Evolutionary conservation across 192 early-diverging fungal species (phyloP), one percentile per base, ranked within the genome.

Genomic region (Entomortierella chlamydospora): DNA sequence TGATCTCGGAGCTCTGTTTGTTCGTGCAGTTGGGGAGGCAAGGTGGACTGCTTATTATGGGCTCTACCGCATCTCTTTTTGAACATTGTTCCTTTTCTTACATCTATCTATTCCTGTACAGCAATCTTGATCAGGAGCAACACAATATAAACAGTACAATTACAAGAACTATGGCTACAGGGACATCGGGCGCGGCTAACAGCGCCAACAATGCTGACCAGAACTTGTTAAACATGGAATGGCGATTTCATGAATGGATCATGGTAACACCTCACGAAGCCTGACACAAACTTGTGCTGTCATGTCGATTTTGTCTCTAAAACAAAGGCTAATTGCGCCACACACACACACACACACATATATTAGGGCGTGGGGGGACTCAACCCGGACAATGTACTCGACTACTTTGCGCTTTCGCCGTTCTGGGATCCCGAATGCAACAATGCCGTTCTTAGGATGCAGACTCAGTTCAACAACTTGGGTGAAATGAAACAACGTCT

Each of bases 361-460:
- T 25, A 68, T 30, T 80, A 87, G 84, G 85, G 87, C 18, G 84
- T 88, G 30, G 90, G 91, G 31, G 92, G 92, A 23, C 84, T 94
- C 31, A 91, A 89, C 22, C 87, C 88, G 23, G 88, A 92, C 55
- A 92, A 92, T 66, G 92, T 94, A 0, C 80, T 94, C 0, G 91
- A 93, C 77, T 94, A 94, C 69, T 94, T 94, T 84, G 90, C 90
- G 26, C 82, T 86, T 69, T 94, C 93, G 22, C 92, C 93, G 4
- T 94, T 94, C 81, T 94, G 93, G 92, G 93, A 94, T 67, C 76
- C 88, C 17, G 84, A 89, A 26, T 90, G 92, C 83, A 94, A 93
- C 72, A 94, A 94, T 68, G 90, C 90, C 2, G 84, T 89, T n/a
- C 72, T 94, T 5, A 82, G 86, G 62, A 94, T 94, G 93, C 93